Base-by-base conservation (phyloP, 495 filamentous ascomycete genomes). In the Bacidia gigantensis region DNA sequence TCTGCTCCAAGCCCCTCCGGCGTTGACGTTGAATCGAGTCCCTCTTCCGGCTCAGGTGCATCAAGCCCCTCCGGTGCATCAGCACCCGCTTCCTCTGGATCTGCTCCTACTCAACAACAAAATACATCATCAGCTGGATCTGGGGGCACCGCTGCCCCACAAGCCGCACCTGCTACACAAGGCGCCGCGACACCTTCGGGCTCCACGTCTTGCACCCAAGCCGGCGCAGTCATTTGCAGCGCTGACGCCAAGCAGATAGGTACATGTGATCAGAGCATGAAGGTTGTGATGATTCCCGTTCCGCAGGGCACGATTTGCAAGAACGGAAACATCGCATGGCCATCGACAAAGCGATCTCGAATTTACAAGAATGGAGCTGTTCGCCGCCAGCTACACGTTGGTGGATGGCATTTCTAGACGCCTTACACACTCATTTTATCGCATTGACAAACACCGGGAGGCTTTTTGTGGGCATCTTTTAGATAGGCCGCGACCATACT, bases 191-290 rank as follows among this genome's bases (percentile, higher is more conserved):
- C 38, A 48, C 12, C 48, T 3, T n/a, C n/a, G n/a, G n/a, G n/a
- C n/a, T n/a, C 21, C 41, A 32, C 50, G 14, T 46, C 58, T 7
- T 55, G 54, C 29, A 45, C 40, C 18, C 25, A 38, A 0, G 22
- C 56, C 18, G 61, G 61, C 18, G 24, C 54, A 21, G 29, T 56
- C 3, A 52, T 63, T 23, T 63, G 61, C 51, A 61, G 59, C 3
- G 35, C 61, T 12, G 61, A 63, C 44, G 56, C 55, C 2, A 51
- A 26, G 0, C 47, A 59, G 14, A 55, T 63, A 11, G 61, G 61
- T 1, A 58, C 41, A 1, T 63, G 61, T 44, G 51, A 61, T n/a
- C 17, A 11, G 17, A 26, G 26, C 23, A 50, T 40, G 5, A 55
- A 55, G 25, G 54, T 59, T 21, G 51, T 58, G 12, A 49, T 61